A percentile compares a stretch with the other conserved stretches of the same genome.
Conservation (phyloP, 1,139 yeast genomes). For the Geotrichum australiense region DNA sequence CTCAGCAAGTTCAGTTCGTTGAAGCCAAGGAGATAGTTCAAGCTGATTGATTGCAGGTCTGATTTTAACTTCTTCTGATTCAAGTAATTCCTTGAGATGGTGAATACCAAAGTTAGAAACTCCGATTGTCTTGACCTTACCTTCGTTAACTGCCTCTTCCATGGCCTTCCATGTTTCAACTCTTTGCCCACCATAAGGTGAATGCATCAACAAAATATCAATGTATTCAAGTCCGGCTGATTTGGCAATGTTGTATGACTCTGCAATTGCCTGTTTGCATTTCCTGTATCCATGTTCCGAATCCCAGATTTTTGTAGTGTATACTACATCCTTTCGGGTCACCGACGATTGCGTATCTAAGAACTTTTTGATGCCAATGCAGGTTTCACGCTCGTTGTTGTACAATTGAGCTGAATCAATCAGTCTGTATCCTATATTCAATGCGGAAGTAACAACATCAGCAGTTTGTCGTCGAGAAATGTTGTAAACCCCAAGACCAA, state of each 20-base stretch:
- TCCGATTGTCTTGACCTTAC: constrained; percentile 37
- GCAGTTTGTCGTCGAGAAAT: constrained; percentile 40
- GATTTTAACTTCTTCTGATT: constrained; percentile 33
- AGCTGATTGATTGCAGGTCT: constrained; percentile 47
- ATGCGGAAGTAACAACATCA: constrained; percentile 43
- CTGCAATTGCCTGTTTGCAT: constrained; percentile 48
- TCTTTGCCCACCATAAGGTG: constrained; percentile 33
- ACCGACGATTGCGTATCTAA: constrained; percentile 34
- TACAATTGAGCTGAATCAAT: constrained; percentile 57
- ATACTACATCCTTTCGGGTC: constrained; percentile 47
- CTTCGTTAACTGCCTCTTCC: constrained; percentile 38
- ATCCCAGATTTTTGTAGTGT: constrained; percentile 64
- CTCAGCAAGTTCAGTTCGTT: constrained; percentile 46
- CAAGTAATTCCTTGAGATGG: constrained; percentile 37
- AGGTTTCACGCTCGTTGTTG: constrained; percentile 50
- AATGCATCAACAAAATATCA: constrained; percentile 39
- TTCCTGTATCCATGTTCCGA: constrained; percentile 50
- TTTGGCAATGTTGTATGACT: constrained; percentile 46
- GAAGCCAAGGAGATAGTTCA: constrained; percentile 58
- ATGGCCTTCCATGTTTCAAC: constrained; percentile 40
- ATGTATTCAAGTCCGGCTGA: constrained; percentile 38
- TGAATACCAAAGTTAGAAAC: constrained; percentile 41
- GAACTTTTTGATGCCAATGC: constrained; percentile 42
- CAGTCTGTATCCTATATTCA: constrained; percentile 62
- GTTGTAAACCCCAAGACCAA: constrained; percentile 54